Evolutionary conservation across 768 basidiomycete species (phyloP).

Genomic region (Agaricus sinodeliciosus): DNA sequence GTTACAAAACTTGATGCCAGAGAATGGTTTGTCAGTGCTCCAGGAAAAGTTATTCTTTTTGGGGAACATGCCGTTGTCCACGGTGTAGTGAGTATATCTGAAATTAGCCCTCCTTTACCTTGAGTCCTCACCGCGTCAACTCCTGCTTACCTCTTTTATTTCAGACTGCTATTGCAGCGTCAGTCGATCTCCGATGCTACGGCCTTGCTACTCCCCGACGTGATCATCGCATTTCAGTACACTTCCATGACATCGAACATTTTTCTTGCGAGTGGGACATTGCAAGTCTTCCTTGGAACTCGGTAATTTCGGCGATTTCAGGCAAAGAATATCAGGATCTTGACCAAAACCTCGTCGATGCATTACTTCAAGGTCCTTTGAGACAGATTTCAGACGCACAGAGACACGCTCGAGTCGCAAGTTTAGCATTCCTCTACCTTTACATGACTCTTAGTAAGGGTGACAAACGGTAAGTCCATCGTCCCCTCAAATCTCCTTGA

Average conservation of each 20-base stretch:
- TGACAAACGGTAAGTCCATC: slow-evolving; percentile 45
- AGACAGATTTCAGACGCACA: slow-evolving; percentile 27
- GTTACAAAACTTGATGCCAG: slow-evolving; percentile 28
- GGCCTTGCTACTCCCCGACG: slow-evolving; percentile 70
- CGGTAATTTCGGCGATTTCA: slow-evolving; percentile 45
- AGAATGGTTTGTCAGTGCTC: slow-evolving; percentile 89
- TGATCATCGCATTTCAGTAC: slow-evolving; percentile 67
- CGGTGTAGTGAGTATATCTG: slow-evolving; percentile 68
- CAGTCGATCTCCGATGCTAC: slow-evolving; percentile 94
- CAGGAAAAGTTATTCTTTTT: slow-evolving; percentile 96
- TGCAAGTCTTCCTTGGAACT: slow-evolving; percentile 72
- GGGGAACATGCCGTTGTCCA: slow-evolving; percentile 99
- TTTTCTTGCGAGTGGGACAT: slow-evolving; percentile 82
- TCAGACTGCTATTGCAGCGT: slow-evolving; percentile 91
- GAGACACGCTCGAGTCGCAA: slow-evolving; percentile 34
- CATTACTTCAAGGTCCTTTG: slow-evolving; percentile 48
- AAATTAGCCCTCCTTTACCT: not conserved
- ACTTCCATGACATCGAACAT: slow-evolving; percentile 71
- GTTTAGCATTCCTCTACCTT: slow-evolving; percentile 83
- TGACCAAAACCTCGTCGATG: slow-evolving; percentile 67
- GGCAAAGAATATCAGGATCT: slow-evolving; percentile 57
- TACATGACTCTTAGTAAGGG: slow-evolving; percentile 73
- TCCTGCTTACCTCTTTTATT: slow-evolving; percentile 11
- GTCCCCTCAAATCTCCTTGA: slow-evolving; percentile 1
- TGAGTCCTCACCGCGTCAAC: slow-evolving; percentile 2